Conservation (phyloP, 352 stramenopile species). For the Phytophthora tentaculata region DNA sequence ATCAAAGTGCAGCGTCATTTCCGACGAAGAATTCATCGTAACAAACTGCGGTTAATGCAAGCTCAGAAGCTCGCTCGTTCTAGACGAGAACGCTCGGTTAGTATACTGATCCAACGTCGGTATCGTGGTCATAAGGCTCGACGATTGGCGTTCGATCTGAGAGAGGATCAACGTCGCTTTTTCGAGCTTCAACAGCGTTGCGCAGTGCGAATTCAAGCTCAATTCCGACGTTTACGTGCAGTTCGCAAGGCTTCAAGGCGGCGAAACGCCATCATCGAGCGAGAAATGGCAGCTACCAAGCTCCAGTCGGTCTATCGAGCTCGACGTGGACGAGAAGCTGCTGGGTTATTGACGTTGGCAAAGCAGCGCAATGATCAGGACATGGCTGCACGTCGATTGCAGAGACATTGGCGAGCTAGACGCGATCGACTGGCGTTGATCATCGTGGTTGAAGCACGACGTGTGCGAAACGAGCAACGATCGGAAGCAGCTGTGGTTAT, state of each 20-base stretch:
- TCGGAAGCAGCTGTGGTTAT: conserved; percentile 46
- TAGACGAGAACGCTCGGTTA: conserved; percentile 46
- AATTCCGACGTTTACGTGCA: conserved; percentile 54
- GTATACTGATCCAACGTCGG: conserved; percentile 61
- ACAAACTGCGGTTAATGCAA: conserved; percentile 46
- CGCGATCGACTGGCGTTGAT: conserved; percentile 51
- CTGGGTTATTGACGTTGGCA: conserved; percentile 49
- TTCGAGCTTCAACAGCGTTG: conserved; percentile 41
- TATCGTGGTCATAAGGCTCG: conserved; percentile 60
- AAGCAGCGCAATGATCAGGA: conserved; percentile 48
- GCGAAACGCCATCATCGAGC: conserved; percentile 32
- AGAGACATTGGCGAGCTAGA: conserved; percentile 60
- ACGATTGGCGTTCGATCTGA: conserved; percentile 43
- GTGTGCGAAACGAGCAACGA: conserved; percentile 36
- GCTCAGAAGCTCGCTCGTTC: conserved; percentile 32
- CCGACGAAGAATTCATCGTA: conserved; percentile 42
- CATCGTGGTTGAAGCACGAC: conserved; percentile 47
- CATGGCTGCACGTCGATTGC: conserved; percentile 45
- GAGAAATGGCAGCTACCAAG: conserved; percentile 57
- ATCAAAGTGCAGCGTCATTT: conserved; percentile 62
- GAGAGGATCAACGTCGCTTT: conserved; percentile 40
- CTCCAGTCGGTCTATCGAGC: conserved; percentile 69
- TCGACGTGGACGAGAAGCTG: conserved; percentile 46
- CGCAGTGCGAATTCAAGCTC: conserved; percentile 58
- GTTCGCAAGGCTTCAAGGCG: conserved; percentile 36